Base-by-base conservation (phyloP, 352 stramenopile genomes). In the Aphanomyces stellatus region DNA sequence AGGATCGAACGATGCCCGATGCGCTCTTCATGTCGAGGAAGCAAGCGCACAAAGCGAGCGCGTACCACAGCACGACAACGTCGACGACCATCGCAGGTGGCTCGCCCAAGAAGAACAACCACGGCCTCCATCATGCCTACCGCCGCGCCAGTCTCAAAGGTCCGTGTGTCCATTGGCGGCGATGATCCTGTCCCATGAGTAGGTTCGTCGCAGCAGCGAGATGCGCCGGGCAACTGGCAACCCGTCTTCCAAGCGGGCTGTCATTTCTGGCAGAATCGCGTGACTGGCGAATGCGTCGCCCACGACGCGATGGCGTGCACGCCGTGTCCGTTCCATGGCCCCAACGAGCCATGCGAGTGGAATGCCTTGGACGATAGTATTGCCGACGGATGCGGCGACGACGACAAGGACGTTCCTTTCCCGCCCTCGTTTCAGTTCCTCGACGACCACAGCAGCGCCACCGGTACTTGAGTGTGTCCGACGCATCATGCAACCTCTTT, bases 1-100 rank as follows among this genome's bases (percentile, higher is more conserved):
- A 67, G 24, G 77, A 85, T 53, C 69, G 76, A 27, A 73, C 74
- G 51, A 63, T 78, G 51, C 80, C 80, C 2, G 78, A 93, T 46
- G 53, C 77, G 8, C 69, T 90, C 56, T 93, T 93, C 66, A 76
- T 91, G 61, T 90, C 82, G 17, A 78, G 84, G 30, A 90, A 89
- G 62, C 82, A 89, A 72, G 80, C 77, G 15, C 78, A 90, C 55
- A 93, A 67, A 28, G 11, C 41, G 10, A 90, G 62, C 72, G 82
- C 33, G 77, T 73, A 27, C 74, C 81, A 34, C 34, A 37, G 25
- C 22, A 57, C 0, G 53, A 69, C 7, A 76, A 78, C 30, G 22
- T 33, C 11, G 2, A 75, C 76, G 34, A 49, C 67, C 10, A 51
- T 51, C 7, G n/a, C n/a, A n/a, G n/a, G n/a, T n/a, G n/a, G n/a